Evolutionary conservation across 2,329 filamentous ascomycete species (phyloP), one percentile per base, ranked within the genome.

Genomic region (Falciphora oryzae): DNA sequence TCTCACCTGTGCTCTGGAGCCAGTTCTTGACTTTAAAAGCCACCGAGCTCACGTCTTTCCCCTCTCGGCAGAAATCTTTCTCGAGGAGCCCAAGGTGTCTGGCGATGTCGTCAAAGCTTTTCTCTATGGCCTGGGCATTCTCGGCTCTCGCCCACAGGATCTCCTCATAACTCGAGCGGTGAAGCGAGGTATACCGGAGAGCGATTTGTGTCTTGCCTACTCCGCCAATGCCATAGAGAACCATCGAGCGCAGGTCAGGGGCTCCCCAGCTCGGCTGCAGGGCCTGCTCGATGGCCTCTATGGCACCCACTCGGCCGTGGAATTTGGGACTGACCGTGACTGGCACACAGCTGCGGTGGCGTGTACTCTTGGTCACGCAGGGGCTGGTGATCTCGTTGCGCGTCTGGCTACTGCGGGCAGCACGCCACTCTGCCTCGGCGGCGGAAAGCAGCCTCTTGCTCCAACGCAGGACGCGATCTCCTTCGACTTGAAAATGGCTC

Each of bases 11-110:
- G 14, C 64, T 64, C 13, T 63, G 67, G 2, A 73, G 66, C 72
- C 72, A 74, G 31, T 69, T 69, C 57, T 72, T 72, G 4, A 71
- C 67, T 63, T 70, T 73, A 38, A 61, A 66, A 25, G 69, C 67
- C 14, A 67, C 67, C 16, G 67, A 66, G 63, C 64, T 67, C 8
- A 65, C 61, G 58, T 70, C 69, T 63, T 68, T 65, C 16, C 58
- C 59, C 50, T 71, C 70, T 11, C 68, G 67, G 29, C 68, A 18
- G 38, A 16, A 16, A 6, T 44, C 63, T 65, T 61, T 35, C 7
- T 50, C 62, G 25, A 63, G 44, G 16, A 67, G 61, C 31, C 50
- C 32, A 18, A 67, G 62, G 50, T 63, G 63, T 56, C 65, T 64
- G 14, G 67, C 67, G 29, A 71, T 68, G 13, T 63, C 66, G n/a